phyloP scores from a whole-genome alignment of 495 filamentous ascomycete genomes.

The Hypoxylon fuscum region DNA sequence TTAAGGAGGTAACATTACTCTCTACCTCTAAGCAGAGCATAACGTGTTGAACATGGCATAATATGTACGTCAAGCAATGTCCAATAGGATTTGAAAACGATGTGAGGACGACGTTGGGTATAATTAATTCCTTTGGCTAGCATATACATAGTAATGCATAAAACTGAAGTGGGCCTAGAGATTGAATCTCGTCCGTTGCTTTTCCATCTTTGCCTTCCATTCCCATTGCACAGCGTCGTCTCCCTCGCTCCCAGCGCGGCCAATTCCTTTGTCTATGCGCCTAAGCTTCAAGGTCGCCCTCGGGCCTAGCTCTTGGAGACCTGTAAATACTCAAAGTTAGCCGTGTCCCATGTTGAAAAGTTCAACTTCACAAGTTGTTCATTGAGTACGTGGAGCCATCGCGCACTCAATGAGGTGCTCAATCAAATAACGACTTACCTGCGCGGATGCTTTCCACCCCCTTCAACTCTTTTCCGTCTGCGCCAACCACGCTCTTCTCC shows the following conservation, averaged over 20 bases:
- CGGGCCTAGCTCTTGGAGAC: constrained; percentile 42
- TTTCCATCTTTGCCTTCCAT: constrained; percentile 95
- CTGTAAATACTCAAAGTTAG: constrained; percentile 23
- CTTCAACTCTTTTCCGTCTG: constrained; percentile 86
- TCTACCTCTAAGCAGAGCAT: no score
- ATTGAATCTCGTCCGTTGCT: constrained; percentile 90
- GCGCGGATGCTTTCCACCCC: constrained; percentile 84
- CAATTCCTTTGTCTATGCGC: constrained; percentile 89
- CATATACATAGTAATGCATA: neutral
- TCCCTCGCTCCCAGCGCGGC: constrained; percentile 78
- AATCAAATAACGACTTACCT: constrained; percentile 53
- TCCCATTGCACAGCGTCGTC: constrained; percentile 78
- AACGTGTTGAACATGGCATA: no score
- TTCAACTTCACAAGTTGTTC: neutral
- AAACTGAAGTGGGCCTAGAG: constrained; percentile 58
- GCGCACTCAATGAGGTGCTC: neutral
- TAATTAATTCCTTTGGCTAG: constrained; percentile 11
- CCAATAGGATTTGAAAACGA: neutral
- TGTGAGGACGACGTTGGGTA: constrained; percentile 14
- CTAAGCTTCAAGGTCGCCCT: constrained; percentile 63
- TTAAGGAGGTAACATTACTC: no score
- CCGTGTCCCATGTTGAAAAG: neutral
- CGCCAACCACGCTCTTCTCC: constrained; percentile 85
- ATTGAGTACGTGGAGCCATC: no score
- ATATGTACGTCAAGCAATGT: neutral